Base-by-base conservation (phyloP, 345 rosid species). In the Erodium maritimum region DNA sequence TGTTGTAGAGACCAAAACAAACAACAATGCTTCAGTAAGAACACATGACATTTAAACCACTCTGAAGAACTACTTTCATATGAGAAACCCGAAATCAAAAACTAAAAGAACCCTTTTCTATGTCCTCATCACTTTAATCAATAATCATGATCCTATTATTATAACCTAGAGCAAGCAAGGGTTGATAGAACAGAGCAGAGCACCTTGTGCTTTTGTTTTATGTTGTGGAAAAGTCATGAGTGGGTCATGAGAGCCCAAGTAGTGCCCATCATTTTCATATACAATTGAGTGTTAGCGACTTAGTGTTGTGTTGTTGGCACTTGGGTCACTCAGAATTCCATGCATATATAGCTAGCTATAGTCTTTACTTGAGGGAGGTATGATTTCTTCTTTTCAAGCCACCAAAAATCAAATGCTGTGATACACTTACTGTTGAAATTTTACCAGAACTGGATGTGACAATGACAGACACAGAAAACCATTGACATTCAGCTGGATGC, bases 1-100 rank as follows among this genome's bases (percentile, higher is more conserved):
- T 88, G 72, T 13, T 54, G 21, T 18, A 13, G 20, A 50, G 57
- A 16, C 1, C 25, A 54, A 45, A n/a, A 12, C 55, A 58, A 51
- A 17, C 19, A 17, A 17, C 17, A 51, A 51, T 17, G 20, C 54
- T 17, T 51, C 19, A n/a, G 19, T n/a, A 10, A 51, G 3, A 10
- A 14, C 2, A 42, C 48, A 42, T 42, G 12, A 42, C 48, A 42
- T 42, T 10, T 42, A 3, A 42, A 42, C 17, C 34, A 29, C 5
- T 29, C 34, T n/a, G n/a, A 9, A 42, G 14, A 42, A 11, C 12
- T 42, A 16, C 12, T 10, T 42, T 42, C 14, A 42, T 42, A 7
- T 42, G 14, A 42, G 17, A 10, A n/a, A n/a, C n/a, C n/a, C n/a
- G n/a, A 42, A n/a, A 42, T 3, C 0, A 9, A 42, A 42, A 0